Percentiles rank a stretch among this genome's conserved stretches.
phyloP scores from a whole-genome alignment of 495 filamentous ascomycete species.

The Penicillium paxilli region DNA sequence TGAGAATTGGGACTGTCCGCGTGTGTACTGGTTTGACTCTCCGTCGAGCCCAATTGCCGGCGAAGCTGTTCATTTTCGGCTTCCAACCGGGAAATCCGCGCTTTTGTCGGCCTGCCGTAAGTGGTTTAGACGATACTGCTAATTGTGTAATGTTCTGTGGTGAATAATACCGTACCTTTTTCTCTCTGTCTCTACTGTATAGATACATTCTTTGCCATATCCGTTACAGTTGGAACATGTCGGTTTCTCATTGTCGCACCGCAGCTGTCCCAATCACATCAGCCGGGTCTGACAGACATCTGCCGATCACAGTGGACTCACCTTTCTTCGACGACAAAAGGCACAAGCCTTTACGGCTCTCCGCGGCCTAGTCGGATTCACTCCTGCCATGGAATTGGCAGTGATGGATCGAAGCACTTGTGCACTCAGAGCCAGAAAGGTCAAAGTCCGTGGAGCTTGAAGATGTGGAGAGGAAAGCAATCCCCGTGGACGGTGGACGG shows the following conservation, averaged over 20 bases:
- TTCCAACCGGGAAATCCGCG: slow-evolving; percentile 23
- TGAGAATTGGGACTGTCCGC: background rate
- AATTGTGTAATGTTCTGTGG: background rate
- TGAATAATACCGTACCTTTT: slow-evolving; percentile 14
- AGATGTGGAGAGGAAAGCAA: background rate
- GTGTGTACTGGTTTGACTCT: background rate
- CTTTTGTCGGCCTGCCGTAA: slow-evolving; percentile 23
- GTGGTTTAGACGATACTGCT: background rate
- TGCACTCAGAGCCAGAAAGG: background rate
- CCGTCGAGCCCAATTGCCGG: slow-evolving; percentile 1
- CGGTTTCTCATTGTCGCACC: slow-evolving; percentile 29
- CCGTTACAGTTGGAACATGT: slow-evolving; percentile 26
- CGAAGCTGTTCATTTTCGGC: slow-evolving; percentile 27
- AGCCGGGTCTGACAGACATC: background rate
- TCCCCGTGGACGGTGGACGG: no score
- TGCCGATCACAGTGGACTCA: slow-evolving; percentile 1
- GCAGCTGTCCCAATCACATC: slow-evolving; percentile 12
- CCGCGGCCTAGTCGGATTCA: slow-evolving; percentile 6
- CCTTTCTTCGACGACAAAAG: slow-evolving; percentile 33
- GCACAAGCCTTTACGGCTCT: slow-evolving; percentile 26
- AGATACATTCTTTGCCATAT: slow-evolving; percentile 20
- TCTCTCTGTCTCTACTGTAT: slow-evolving; percentile 7
- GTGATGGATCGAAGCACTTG: no score
- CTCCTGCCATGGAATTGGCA: slow-evolving; percentile 7
- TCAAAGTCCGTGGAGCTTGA: background rate